A percentile compares a stretch with the other conserved stretches of the same genome.
phyloP scores from a whole-genome alignment of 139 green algal genomes.

The Yamagishiella unicocca region DNA sequence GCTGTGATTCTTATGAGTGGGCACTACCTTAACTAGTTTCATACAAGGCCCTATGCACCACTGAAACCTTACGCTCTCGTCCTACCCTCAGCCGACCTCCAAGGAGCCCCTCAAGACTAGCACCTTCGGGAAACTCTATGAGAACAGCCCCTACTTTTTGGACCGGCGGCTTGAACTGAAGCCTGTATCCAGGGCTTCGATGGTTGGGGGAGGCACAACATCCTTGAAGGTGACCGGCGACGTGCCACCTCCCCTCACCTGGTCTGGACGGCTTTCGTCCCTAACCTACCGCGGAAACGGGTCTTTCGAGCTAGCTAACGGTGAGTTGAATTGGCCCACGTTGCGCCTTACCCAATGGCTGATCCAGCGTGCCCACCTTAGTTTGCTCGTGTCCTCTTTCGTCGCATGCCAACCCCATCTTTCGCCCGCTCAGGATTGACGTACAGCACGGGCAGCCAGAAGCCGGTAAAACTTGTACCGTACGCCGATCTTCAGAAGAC shows the following conservation, averaged over 20 bases:
- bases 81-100: slow-evolving; percentile 9
- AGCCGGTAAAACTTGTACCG: slow-evolving; percentile 31
- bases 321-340: neutral
- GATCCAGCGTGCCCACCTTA: too few relatives aligned
- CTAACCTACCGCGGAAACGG: slow-evolving; percentile 19
- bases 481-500: slow-evolving; percentile 31
- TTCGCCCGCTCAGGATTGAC: slow-evolving; percentile 9
- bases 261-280: slow-evolving; percentile 4
- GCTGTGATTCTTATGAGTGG: too few relatives aligned
- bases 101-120: slow-evolving; percentile 25
- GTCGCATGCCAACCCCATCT: too few relatives aligned
- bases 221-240: neutral
- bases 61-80: neutral
- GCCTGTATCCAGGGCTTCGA: neutral
- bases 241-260: neutral
- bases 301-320: slow-evolving; percentile 28
- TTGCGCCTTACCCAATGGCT: too few relatives aligned
- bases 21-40: too few relatives aligned
- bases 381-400: too few relatives aligned
- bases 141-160: slow-evolving; percentile 37
- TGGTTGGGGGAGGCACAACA: neutral
- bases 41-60: too few relatives aligned
- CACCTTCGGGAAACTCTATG: slow-evolving; percentile 39
- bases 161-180: slow-evolving; percentile 13
- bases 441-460: slow-evolving; percentile 10